Evolutionary conservation across 495 filamentous ascomycete genomes (phyloP), one percentile per base, ranked within the genome.

Genomic region (Daldinia grandis): DNA sequence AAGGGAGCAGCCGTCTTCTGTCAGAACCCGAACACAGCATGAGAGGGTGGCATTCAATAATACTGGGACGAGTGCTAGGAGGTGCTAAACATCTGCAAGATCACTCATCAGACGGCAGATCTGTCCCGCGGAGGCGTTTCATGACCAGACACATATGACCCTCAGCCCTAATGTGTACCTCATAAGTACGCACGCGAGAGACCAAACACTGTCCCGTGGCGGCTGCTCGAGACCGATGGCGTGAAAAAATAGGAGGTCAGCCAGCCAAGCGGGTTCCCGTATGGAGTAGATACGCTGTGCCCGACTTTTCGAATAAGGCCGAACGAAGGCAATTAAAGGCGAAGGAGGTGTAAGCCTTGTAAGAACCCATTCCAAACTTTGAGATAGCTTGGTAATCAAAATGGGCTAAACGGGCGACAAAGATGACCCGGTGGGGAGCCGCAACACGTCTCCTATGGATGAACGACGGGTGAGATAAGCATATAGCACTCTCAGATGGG

Each of bases 61-160:
- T n/a, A 15, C 5, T 53, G 8, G 27, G 12, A 53, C 14, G 17
- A 25, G 17, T 38, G 53, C 21, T 38, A 40, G 66, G 28, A 31
- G 33, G 42, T 21, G 31, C 38, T 27, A 27, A 59, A 21, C 33
- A 62, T 53, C 70, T 73, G 70, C 65, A 66, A 68, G 70, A 73
- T 69, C 57, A 61, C 58, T 60, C 44, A 65, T 62, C 9, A 42
- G 61, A 62, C 47, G 64, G 55, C n/a, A 68, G 70, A 73, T 73
- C 70, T 55, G 54, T 66, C 68, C 68, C 70, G 61, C 59, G 70
- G 61, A 73, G 70, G 57, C 42, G 70, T 68, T 73, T 73, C 70
- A 69, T 64, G 38, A 73, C 63, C 65, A 51, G 58, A 66, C 65
- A 69, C 61, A 65, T 57, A 62, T 68, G 65, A 64, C 70, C 55